phyloP scores from a whole-genome alignment of 2,329 filamentous ascomycete genomes.

The Zymoseptoria brevis region DNA sequence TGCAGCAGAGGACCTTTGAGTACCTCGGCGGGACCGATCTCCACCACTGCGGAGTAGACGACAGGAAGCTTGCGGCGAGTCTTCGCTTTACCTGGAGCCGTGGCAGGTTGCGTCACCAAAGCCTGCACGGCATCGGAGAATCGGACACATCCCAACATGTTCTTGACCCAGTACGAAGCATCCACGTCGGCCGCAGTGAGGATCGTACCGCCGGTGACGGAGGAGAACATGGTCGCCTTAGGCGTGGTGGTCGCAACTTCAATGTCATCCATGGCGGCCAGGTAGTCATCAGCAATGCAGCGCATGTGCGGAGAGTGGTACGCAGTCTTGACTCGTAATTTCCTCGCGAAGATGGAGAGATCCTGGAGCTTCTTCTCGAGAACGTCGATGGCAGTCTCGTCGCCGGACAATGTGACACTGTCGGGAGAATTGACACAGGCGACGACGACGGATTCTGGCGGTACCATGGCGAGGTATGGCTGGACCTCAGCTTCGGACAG shows the following conservation, averaged over 20 bases:
- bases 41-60: constrained; percentile 2
- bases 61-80: not conserved
- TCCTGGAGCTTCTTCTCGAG: constrained; percentile 27
- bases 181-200: not conserved
- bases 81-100: not conserved
- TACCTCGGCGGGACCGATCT: constrained; percentile 9
- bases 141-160: constrained; percentile 2
- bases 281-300: constrained; percentile 6
- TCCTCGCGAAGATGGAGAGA: constrained; percentile 32
- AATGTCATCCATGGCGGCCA: not conserved
- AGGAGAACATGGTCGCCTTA: constrained; percentile 4
- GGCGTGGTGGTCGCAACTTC: not conserved
- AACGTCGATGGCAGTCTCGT: constrained; percentile 31
- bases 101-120: not conserved
- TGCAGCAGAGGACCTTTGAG: constrained; percentile 10
- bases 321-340: constrained; percentile 35
- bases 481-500: constrained; percentile 19
- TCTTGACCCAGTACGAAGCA: constrained; percentile 3
- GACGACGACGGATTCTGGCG: constrained; percentile 20
- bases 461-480: constrained; percentile 5
- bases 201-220: constrained; percentile 2
- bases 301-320: constrained; percentile 38
- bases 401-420: constrained; percentile 41
- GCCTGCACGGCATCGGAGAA: constrained; percentile 3
- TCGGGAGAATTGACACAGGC: constrained; percentile 35